Conservation (phyloP, 1,139 yeast genomes). For the Kurtzmaniella quercitrusa region DNA sequence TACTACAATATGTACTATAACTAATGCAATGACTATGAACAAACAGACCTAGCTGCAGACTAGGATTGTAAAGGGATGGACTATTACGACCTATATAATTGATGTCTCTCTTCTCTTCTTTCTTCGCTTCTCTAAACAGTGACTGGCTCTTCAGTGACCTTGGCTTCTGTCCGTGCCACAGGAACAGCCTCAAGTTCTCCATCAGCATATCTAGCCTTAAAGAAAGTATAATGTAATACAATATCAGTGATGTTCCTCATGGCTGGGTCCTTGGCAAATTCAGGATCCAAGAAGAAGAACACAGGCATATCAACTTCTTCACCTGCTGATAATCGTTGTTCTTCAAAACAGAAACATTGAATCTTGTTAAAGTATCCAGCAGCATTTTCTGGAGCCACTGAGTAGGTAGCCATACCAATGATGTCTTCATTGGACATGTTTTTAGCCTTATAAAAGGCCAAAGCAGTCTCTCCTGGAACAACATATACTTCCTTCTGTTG, state of each 20-base stretch:
- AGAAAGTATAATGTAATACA: slow-evolving; percentile 88
- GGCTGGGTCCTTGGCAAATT: slow-evolving; percentile 89
- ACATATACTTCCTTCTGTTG: slow-evolving; percentile 91
- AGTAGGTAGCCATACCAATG: slow-evolving; percentile 96
- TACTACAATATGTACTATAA: slow-evolving; percentile 1
- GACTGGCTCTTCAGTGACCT: not conserved
- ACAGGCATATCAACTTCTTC: slow-evolving; percentile 99
- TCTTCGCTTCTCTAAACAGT: no score
- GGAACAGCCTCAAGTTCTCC: slow-evolving; percentile 45
- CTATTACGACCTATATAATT: no score
- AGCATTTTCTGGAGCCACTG: slow-evolving; percentile 94
- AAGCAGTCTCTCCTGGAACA: slow-evolving; percentile 96
- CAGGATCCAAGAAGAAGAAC: slow-evolving; percentile 97
- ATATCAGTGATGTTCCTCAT: slow-evolving; percentile 90
- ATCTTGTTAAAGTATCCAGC: slow-evolving; percentile 95
- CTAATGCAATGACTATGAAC: slow-evolving; percentile 2
- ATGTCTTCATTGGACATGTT: slow-evolving; percentile 84
- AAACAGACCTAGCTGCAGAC: not conserved
- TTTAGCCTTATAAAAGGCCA: slow-evolving; percentile 92
- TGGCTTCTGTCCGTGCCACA: slow-evolving; percentile 4
- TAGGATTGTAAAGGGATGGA: not conserved
- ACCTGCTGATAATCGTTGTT: slow-evolving; percentile 88
- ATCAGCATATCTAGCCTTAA: slow-evolving; percentile 56
- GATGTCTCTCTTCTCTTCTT: no score
- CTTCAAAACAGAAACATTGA: slow-evolving; percentile 98